Conservation (phyloP, 345 rosid species). For the Syzygium oleosum region DNA sequence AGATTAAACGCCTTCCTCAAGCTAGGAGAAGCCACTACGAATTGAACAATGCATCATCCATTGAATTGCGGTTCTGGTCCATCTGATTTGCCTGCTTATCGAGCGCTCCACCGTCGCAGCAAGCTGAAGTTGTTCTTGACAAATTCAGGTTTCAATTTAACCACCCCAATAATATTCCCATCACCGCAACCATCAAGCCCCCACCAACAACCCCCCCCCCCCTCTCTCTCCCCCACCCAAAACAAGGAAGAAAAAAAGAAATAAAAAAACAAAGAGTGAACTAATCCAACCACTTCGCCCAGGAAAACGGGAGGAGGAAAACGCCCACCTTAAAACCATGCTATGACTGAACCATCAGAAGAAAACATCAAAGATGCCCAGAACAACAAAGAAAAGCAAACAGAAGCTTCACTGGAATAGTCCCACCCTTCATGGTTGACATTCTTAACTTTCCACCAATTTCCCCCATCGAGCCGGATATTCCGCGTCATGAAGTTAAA, state of each 20-base stretch:
- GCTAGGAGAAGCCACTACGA: conserved; percentile 58
- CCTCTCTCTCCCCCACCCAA: not conserved
- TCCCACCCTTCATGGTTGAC: not conserved
- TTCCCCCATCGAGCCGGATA: not conserved
- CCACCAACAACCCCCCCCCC: not conserved
- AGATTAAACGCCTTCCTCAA: conserved; percentile 63
- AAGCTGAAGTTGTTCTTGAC: conserved; percentile 13
- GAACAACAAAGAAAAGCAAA: not conserved
- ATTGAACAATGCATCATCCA: conserved; percentile 48
- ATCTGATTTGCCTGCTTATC: conserved; percentile 33
- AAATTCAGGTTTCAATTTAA: not conserved
- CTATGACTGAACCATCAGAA: not conserved
- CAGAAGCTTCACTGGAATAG: not conserved
- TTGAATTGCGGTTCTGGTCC: conserved; percentile 38
- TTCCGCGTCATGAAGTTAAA: not conserved
- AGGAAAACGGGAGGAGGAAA: not conserved
- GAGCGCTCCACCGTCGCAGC: conserved; percentile 12
- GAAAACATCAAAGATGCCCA: not conserved
- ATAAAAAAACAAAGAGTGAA: not conserved
- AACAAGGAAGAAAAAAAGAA: not conserved
- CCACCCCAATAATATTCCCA: not conserved
- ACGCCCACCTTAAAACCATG: not conserved
- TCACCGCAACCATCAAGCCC: not conserved
- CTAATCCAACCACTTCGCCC: not conserved
- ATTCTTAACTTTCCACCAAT: not conserved